These are phyloP conservation scores for Neurospora hispaniola DNA, from an alignment of 495 filamentous ascomycete genomes.

Conservation along the genomic window DNA sequence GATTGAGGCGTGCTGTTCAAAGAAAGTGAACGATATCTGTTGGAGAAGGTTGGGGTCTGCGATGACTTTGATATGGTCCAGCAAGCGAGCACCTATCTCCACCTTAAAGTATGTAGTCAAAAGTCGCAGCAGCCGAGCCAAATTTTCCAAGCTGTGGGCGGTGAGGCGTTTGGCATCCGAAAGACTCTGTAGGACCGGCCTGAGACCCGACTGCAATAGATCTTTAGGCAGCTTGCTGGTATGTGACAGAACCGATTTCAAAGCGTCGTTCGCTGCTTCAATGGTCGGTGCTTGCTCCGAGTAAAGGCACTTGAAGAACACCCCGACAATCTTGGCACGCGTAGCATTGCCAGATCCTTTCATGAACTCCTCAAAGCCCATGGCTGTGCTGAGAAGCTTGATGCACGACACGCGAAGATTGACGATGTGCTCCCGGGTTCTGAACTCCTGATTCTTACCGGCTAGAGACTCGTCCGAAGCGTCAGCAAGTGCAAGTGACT, in stretches of 20 bases:
- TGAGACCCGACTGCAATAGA: slow-evolving; percentile 82
- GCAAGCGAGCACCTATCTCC: slow-evolving; percentile 80
- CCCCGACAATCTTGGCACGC: slow-evolving; percentile 73
- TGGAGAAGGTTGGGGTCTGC: slow-evolving; percentile 72
- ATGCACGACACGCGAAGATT: slow-evolving; percentile 91
- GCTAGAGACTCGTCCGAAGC: slow-evolving; percentile 83
- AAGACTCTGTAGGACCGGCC: slow-evolving; percentile 89
- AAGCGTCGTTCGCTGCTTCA: slow-evolving; percentile 80
- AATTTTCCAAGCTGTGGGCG: slow-evolving; percentile 80
- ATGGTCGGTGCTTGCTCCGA: slow-evolving; percentile 85
- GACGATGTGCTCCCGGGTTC: slow-evolving; percentile 82
- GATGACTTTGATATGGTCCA: slow-evolving; percentile 88
- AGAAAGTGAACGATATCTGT: slow-evolving; percentile 83
- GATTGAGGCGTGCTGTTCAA: slow-evolving; percentile 85
- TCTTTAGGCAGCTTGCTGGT: slow-evolving; percentile 93
- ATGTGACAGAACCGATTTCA: slow-evolving; percentile 73
- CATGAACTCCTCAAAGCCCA: slow-evolving; percentile 81
- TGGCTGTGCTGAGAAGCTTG: slow-evolving; percentile 81
- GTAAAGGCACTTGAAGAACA: slow-evolving; percentile 97
- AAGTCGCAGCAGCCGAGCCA: slow-evolving; percentile 77
- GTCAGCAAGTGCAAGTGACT: slow-evolving; percentile 85
- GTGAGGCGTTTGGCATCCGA: slow-evolving; percentile 88
- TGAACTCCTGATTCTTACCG: slow-evolving; percentile 75
- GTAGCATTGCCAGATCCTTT: slow-evolving; percentile 57
- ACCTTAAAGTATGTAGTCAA: slow-evolving; percentile 99